Evolutionary conservation across 805 yeast species (phyloP).

Genomic region (Helenozyma rhizophorensis): DNA sequence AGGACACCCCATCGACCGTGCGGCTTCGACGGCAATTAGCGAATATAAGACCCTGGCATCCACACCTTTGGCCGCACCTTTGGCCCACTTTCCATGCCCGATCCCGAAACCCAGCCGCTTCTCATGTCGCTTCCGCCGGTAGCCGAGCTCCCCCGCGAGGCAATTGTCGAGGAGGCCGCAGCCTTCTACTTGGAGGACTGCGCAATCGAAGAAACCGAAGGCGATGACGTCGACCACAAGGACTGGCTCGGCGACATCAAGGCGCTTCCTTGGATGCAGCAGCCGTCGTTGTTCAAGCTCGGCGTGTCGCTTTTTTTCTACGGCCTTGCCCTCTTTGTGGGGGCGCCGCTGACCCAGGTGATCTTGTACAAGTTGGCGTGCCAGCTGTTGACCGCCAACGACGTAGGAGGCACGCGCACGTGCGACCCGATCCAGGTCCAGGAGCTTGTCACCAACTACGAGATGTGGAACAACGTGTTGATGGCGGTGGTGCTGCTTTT

Average conservation of each 20-base stretch:
- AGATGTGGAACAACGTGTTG: conserved; percentile 1
- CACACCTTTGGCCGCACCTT: too few relatives aligned
- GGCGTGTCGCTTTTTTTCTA: background rate
- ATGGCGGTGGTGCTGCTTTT: conserved; percentile 2
- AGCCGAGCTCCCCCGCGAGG: too few relatives aligned
- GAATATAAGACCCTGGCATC: too few relatives aligned
- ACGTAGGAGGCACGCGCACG: background rate
- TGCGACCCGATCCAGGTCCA: conserved; percentile 10
- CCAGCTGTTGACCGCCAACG: conserved; percentile 1
- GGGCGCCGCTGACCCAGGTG: background rate
- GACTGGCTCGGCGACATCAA: background rate
- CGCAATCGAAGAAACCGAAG: background rate
- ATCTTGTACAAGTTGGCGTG: conserved; percentile 3
- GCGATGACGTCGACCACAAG: background rate
- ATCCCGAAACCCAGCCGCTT: too few relatives aligned
- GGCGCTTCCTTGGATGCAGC: background rate
- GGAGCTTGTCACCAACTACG: conserved; percentile 5
- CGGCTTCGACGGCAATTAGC: too few relatives aligned
- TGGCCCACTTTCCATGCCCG: too few relatives aligned
- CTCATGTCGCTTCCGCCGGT: too few relatives aligned
- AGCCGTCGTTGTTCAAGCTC: conserved; percentile 1
- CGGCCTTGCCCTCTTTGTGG: background rate
- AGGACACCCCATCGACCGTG: too few relatives aligned
- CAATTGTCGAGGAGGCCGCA: background rate
- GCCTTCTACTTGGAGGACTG: too few relatives aligned